Percentiles rank a stretch among this genome's conserved stretches.
phyloP scores from a whole-genome alignment of 768 basidiomycete species.

The Pseudohyphozyma bogoriensis region DNA sequence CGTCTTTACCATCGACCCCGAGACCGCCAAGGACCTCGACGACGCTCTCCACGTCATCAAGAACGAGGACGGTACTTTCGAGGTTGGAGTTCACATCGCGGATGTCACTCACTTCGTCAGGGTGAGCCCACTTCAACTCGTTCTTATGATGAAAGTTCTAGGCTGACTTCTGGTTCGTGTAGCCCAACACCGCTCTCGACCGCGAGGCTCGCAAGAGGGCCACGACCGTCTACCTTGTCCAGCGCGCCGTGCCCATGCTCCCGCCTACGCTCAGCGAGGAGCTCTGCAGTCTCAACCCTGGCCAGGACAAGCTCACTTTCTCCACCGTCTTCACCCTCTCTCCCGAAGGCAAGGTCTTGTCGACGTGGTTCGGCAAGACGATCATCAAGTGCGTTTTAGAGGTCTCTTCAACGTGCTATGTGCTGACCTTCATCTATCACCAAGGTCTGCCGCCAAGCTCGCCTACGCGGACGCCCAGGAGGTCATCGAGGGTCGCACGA shows the following conservation, averaged over 20 bases:
- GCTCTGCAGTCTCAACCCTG: constrained; percentile 81
- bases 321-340: constrained; percentile 79
- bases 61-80: constrained; percentile 85
- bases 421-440: background rate
- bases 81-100: constrained; percentile 88
- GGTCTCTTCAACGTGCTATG: background rate
- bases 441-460: constrained; percentile 73
- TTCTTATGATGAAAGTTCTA: background rate
- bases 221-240: constrained; percentile 84
- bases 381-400: constrained; percentile 63
- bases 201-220: constrained; percentile 96
- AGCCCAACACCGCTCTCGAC: constrained; percentile 70
- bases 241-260: constrained; percentile 92
- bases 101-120: constrained; percentile 94
- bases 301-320: constrained; percentile 81
- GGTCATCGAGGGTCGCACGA: constrained; percentile 61
- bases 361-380: constrained; percentile 88
- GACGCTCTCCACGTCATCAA: constrained; percentile 82
- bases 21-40: constrained; percentile 80
- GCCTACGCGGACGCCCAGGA: constrained; percentile 72
- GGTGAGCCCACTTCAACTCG: constrained; percentile 10
- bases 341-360: constrained; percentile 65
- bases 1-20: constrained; percentile 88
- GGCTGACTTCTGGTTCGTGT: background rate
- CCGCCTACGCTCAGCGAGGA: constrained; percentile 87